Percentiles rank a stretch among this genome's conserved stretches.
phyloP scores from a whole-genome alignment of 371 early-diverging fungal genomes.

The Thermomucor indicae-seudaticae region DNA sequence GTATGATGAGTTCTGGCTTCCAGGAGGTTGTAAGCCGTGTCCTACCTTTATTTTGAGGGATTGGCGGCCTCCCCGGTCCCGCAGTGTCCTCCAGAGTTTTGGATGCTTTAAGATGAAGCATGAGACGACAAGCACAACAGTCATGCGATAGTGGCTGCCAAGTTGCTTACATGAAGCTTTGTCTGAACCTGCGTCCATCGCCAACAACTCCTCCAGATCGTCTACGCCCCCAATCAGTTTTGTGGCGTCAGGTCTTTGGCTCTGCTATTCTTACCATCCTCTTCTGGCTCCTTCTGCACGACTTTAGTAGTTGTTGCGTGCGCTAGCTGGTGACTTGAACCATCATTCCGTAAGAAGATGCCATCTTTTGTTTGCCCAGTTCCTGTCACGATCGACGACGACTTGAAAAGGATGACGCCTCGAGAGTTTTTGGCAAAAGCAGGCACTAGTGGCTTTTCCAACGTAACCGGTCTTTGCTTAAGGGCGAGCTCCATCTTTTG shows the following conservation, averaged over 20 bases:
- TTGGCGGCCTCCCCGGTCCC: neutral
- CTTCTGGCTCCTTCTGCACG: neutral
- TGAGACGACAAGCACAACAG: too few species aligned
- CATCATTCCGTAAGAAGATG: conserved; percentile 35
- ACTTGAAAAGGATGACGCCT: conserved; percentile 36
- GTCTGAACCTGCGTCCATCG: conserved; percentile 3
- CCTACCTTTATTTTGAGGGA: neutral
- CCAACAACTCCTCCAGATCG: conserved; percentile 14
- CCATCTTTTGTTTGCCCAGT: conserved; percentile 22
- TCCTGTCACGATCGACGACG: conserved; percentile 13
- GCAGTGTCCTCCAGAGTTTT: neutral
- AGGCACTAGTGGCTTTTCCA: conserved; percentile 39
- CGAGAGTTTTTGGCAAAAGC: conserved; percentile 33
- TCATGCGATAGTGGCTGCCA: neutral
- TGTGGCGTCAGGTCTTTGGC: too few species aligned
- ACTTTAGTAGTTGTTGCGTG: neutral
- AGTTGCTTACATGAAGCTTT: too few species aligned
- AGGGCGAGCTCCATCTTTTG: conserved; percentile 21
- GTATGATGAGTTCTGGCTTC: neutral
- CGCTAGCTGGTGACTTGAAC: conserved; percentile 18
- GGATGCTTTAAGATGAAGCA: too few species aligned
- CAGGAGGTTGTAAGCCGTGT: too few species aligned
- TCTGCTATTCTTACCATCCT: neutral
- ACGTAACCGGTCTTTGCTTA: conserved; percentile 15
- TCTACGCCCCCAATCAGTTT: neutral